phyloP scores from a whole-genome alignment of 148 eudicot species.

The Camellia japonica region DNA sequence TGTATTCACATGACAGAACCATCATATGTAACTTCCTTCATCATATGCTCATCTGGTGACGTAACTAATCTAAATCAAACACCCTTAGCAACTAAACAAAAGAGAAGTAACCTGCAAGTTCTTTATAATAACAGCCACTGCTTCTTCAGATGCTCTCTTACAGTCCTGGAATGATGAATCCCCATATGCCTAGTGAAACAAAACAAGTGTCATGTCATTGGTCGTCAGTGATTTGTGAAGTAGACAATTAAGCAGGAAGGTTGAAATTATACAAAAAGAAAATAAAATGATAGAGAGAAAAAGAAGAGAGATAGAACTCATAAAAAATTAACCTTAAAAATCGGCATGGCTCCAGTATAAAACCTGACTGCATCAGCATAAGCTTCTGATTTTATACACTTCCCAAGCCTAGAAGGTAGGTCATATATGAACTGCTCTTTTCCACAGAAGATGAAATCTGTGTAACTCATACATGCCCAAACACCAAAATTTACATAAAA shows the following conservation, averaged over 20 bases:
- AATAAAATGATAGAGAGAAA: not conserved
- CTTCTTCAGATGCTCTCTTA: conserved; percentile 93
- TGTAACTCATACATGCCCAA: conserved; percentile 34
- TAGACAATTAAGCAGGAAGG: not conserved
- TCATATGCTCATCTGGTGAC: not conserved
- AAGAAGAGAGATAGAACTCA: conserved; percentile 9
- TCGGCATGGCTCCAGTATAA: conserved; percentile 98
- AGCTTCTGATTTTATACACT: conserved; percentile 95
- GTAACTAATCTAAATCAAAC: not conserved
- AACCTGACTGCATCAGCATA: conserved; percentile 96
- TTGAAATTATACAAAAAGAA: not conserved
- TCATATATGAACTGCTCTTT: conserved; percentile 97
- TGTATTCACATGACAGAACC: not conserved
- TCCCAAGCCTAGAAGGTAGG: conserved; percentile 87
- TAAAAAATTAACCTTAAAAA: conserved; percentile 67
- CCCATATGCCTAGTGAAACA: conserved; percentile 69
- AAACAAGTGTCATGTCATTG: not conserved
- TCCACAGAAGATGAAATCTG: conserved; percentile 37
- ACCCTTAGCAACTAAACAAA: conserved; percentile 13
- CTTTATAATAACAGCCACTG: conserved; percentile 60
- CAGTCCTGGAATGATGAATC: conserved; percentile 93
- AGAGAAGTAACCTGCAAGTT: conserved; percentile 64
- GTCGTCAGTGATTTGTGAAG: not conserved
- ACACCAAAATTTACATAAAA: conserved; percentile 15
- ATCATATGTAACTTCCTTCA: not conserved